Conservation (phyloP, 78 protist genomes). For the Guillardia theta region DNA sequence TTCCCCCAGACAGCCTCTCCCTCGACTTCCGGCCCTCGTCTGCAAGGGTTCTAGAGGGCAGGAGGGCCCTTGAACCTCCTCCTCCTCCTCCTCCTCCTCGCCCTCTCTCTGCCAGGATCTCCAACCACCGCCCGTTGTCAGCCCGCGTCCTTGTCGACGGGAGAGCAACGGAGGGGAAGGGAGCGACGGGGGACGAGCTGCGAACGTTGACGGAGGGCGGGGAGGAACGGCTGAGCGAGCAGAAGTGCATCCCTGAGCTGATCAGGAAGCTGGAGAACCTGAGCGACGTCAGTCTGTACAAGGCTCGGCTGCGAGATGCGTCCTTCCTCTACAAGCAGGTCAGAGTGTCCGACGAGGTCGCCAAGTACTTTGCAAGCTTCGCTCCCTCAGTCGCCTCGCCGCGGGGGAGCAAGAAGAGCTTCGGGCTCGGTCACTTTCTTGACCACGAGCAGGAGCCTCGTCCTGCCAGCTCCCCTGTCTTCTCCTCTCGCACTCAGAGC, state of each 20-base stretch:
- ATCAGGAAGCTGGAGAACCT: not conserved
- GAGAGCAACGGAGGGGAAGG: not conserved
- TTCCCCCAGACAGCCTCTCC: not conserved
- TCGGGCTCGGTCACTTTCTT: not conserved
- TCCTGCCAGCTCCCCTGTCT: not conserved
- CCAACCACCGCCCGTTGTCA: not conserved
- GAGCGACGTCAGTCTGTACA: not conserved
- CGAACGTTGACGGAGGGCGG: not conserved
- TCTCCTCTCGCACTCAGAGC: not conserved
- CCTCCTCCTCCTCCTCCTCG: not conserved
- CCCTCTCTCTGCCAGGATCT: not conserved
- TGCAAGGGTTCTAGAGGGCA: too few relatives aligned
- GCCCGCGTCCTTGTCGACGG: not conserved
- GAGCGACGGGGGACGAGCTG: not conserved
- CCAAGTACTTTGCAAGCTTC: not conserved
- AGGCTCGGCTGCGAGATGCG: not conserved
- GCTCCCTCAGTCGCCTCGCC: not conserved
- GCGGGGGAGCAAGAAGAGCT: not conserved
- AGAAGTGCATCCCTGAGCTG: not conserved
- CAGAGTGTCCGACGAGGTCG: not conserved
- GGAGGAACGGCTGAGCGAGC: not conserved
- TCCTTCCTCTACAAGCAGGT: not conserved
- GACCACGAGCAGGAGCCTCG: not conserved
- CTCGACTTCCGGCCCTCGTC: too few relatives aligned
- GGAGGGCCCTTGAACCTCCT: too few relatives aligned